Evolutionary conservation across 805 yeast species (phyloP), one percentile per base, ranked within the genome.

Genomic region (Sugiyamaella chiloensis): DNA sequence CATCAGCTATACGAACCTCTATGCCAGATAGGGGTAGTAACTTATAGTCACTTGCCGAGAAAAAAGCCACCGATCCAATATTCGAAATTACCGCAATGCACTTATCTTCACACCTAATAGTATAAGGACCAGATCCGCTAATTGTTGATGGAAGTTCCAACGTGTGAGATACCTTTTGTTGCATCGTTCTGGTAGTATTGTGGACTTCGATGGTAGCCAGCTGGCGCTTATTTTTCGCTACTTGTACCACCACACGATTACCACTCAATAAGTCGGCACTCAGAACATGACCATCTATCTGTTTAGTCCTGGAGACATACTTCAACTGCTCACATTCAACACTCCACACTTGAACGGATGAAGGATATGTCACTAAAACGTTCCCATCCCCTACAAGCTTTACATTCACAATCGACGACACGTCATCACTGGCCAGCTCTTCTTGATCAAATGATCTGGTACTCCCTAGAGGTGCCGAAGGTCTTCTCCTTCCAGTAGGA

Each of bases 1-100:
- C 65, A 42, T 70, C 73, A 16, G 55, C 24, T 23, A 56, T 42
- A 32, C 48, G 42, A 5, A 44, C 42, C 24, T 52, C 55, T 23
- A 58, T 21, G 11, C 57, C 58, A 11, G 54, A 40, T 8, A 56
- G 24, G 7, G 52, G 43, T 1, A 55, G 36, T 2, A 53, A 48
- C n/a, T 40, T 17, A 41, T 24, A 47, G n/a, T 46, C 48, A 8
- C 24, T 30, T 5, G 34, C 27, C 20, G 52, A 29, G 31, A 54
- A 52, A 9, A 60, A 35, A 2, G 60, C 51, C 19, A 59, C 44
- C 4, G 42, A 16, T 12, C 64, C 64, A 9, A 49, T 45, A 11
- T 40, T 27, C 11, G 60, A 35, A 2, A 51, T 46, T 17, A 60
- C 49, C 4, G 57, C 55, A 40, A 59, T 40, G 24, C 47, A 49